Conservation (phyloP, 805 yeast species). For the Cyberlindnera meyerae region DNA sequence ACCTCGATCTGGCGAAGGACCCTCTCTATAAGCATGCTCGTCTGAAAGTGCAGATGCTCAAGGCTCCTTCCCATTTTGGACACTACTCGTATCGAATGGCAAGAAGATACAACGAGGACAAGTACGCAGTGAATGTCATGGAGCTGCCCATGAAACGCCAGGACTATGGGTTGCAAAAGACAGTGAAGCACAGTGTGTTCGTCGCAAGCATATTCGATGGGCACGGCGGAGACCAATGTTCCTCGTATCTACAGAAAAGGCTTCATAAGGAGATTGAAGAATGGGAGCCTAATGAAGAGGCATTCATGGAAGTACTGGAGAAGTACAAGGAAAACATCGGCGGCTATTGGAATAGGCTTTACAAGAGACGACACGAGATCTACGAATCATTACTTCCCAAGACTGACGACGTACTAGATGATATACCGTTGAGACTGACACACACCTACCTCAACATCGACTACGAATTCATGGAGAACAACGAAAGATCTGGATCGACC, state of each 20-base stretch:
- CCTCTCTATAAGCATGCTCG: slow-evolving; percentile 14
- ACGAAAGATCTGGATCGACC: slow-evolving; percentile 53
- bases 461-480: slow-evolving; percentile 43
- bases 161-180: slow-evolving; percentile 23
- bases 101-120: slow-evolving; percentile 77
- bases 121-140: slow-evolving; percentile 61
- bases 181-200: slow-evolving; percentile 39
- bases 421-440: slow-evolving; percentile 55
- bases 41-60: slow-evolving; percentile 30
- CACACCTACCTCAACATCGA: slow-evolving; percentile 65
- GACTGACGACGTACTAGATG: slow-evolving; percentile 37
- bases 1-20: slow-evolving; percentile 12
- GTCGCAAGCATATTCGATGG: slow-evolving; percentile 85
- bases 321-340: slow-evolving; percentile 59
- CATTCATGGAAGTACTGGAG: slow-evolving; percentile 41
- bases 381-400: slow-evolving; percentile 31
- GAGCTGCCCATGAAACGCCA: slow-evolving; percentile 34
- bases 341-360: slow-evolving; percentile 81
- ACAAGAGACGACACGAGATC: slow-evolving; percentile 36
- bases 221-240: slow-evolving; percentile 84
- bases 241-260: slow-evolving; percentile 50
- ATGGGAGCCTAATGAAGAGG: slow-evolving; percentile 27
- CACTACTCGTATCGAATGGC: slow-evolving; percentile 74
- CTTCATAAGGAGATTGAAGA: slow-evolving; percentile 51
- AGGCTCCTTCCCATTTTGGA: slow-evolving; percentile 64